Percentiles rank a stretch among this genome's conserved stretches.
Evolutionary conservation across 2,329 filamentous ascomycete genomes (phyloP).

Genomic region (Claviceps sp.): DNA sequence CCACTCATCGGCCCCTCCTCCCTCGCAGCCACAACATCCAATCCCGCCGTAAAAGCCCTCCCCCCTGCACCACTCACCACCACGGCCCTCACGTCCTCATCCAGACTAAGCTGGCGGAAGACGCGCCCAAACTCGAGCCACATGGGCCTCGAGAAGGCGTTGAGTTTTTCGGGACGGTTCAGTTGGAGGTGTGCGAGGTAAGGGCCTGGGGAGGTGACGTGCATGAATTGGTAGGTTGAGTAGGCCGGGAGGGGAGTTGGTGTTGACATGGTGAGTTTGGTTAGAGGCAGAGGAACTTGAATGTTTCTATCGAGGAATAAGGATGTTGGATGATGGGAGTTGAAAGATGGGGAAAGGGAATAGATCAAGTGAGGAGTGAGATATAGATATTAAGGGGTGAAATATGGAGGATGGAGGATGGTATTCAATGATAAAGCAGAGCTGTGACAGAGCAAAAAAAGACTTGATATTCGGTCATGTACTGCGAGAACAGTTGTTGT

Average conservation of each 20-base stretch:
- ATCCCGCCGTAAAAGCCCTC: conserved; percentile 70
- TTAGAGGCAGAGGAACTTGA: too few relatives aligned
- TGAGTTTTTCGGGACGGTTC: conserved; percentile 74
- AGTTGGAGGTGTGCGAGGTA: conserved; percentile 86
- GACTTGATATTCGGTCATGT: too few relatives aligned
- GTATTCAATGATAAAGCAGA: too few relatives aligned
- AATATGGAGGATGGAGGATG: too few relatives aligned
- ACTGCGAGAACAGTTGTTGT: too few relatives aligned
- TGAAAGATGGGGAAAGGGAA: not conserved
- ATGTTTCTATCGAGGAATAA: too few relatives aligned
- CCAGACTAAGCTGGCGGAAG: conserved; percentile 58
- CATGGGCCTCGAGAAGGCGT: conserved; percentile 74
- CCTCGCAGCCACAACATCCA: conserved; percentile 43
- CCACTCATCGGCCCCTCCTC: conserved; percentile 23
- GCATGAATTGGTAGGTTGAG: conserved; percentile 53
- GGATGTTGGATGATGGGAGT: not conserved
- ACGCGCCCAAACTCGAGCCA: conserved; percentile 68
- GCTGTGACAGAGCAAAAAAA: too few relatives aligned
- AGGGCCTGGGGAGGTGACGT: conserved; percentile 55
- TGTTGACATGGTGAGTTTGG: too few relatives aligned
- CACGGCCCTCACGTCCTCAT: conserved; percentile 61
- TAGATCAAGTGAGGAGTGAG: too few relatives aligned
- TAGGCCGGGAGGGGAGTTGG: conserved; percentile 14
- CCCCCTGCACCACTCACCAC: conserved; percentile 72
- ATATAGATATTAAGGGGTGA: too few relatives aligned